phyloP scores from a whole-genome alignment of 768 basidiomycete species.

The Naematelia aurantialba region DNA sequence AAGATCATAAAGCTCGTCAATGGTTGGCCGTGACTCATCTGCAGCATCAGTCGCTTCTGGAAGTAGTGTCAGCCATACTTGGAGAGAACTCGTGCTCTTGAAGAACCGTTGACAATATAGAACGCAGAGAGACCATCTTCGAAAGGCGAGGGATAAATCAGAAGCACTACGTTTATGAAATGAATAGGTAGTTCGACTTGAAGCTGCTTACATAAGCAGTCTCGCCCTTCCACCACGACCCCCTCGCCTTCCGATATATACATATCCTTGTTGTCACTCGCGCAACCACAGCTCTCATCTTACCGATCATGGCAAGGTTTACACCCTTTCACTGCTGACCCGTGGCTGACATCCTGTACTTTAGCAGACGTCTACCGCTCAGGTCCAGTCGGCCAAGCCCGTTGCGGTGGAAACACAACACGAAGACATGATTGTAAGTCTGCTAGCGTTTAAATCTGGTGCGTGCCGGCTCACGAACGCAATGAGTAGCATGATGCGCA shows the following conservation, averaged over 20 bases:
- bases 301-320: not conserved
- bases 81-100: constrained; percentile 25
- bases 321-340: not conserved
- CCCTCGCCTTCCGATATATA: no score
- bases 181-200: not conserved
- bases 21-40: not conserved
- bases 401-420: constrained; percentile 83
- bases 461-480: not conserved
- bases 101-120: constrained; percentile 11
- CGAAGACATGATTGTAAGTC: constrained; percentile 94
- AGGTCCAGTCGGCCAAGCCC: constrained; percentile 18
- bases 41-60: not conserved
- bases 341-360: not conserved
- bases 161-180: not conserved
- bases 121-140: not conserved
- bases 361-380: not conserved
- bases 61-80: not conserved
- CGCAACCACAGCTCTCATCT: no score
- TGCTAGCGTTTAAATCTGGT: not conserved
- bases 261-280: no score
- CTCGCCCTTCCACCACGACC: not conserved
- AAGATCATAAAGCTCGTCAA: not conserved
- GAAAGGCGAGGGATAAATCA: not conserved
- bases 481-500: constrained; percentile 84
- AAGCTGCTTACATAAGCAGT: no score